Conservation (phyloP, 768 basidiomycete genomes). For the Saitozyma sp. region DNA sequence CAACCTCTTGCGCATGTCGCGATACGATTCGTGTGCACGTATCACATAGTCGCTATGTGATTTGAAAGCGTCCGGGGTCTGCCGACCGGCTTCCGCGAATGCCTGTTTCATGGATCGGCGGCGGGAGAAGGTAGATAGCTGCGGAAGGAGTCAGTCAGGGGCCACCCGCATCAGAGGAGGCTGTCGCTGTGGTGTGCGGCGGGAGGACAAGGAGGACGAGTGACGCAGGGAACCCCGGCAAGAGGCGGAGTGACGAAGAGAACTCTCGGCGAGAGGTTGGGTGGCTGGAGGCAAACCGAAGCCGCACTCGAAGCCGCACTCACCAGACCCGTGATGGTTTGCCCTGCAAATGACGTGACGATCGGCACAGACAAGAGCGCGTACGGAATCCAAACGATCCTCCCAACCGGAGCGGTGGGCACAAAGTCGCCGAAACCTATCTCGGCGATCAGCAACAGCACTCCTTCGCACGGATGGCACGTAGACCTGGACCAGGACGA, state of each 20-base stretch:
- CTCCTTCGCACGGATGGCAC: background rate
- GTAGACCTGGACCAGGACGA: background rate
- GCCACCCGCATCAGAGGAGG: background rate
- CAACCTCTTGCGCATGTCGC: constrained; percentile 17
- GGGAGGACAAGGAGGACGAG: background rate
- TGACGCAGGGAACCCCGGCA: background rate
- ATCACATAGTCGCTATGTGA: constrained; percentile 43
- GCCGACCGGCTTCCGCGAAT: background rate
- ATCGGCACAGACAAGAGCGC: constrained; percentile 51
- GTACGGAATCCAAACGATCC: constrained; percentile 51
- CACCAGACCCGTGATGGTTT: constrained; percentile 45
- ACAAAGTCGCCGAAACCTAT: constrained; percentile 50
- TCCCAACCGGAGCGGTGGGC: constrained; percentile 38
- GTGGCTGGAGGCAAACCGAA: no score
- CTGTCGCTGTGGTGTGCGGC: no score
- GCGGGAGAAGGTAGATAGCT: background rate
- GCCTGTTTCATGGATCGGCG: background rate
- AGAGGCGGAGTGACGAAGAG: no score
- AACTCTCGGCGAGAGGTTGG: no score
- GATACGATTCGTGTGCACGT: constrained; percentile 32
- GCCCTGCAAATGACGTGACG: constrained; percentile 51
- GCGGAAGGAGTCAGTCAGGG: background rate
- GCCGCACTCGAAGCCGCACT: constrained; percentile 7
- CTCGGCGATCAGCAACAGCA: background rate
- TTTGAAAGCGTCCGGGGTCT: constrained; percentile 24